phyloP scores from a whole-genome alignment of 495 filamentous ascomycete genomes.

The Trichoderma parareesei region DNA sequence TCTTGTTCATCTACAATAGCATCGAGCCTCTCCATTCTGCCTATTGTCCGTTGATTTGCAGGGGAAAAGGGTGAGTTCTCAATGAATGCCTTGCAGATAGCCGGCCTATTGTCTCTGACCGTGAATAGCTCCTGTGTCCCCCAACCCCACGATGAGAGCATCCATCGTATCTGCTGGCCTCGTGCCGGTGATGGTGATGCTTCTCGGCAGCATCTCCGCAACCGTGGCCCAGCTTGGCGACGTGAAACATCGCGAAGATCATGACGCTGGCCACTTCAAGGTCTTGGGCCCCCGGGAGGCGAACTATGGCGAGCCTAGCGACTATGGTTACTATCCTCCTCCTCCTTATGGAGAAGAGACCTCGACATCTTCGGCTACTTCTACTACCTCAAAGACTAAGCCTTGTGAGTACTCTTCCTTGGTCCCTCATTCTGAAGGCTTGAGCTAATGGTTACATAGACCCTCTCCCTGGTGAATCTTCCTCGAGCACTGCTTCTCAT shows the following conservation, averaged over 20 bases:
- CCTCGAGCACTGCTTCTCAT: neutral
- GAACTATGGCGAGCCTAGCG: neutral
- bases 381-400: neutral
- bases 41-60: neutral
- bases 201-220: conserved; percentile 17
- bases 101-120: conserved; percentile 5
- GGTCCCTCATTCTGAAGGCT: neutral
- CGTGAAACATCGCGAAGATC: conserved; percentile 16
- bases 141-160: conserved; percentile 28
- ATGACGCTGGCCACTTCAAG: neutral
- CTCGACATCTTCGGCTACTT: neutral
- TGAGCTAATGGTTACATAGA: neutral
- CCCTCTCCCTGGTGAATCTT: neutral
- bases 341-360: conserved; percentile 28
- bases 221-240: conserved; percentile 14
- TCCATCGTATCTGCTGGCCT: conserved; percentile 26
- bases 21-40: neutral
- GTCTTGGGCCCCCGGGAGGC: neutral
- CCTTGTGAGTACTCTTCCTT: neutral
- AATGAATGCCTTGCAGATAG: neutral
- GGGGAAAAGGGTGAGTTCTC: neutral
- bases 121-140: conserved; percentile 8
- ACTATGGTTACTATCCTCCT: conserved; percentile 22
- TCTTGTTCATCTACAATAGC: neutral
- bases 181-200: conserved; percentile 25